Conservation (phyloP, 371 early-diverging fungal species). For the Smittium mucronatum region DNA sequence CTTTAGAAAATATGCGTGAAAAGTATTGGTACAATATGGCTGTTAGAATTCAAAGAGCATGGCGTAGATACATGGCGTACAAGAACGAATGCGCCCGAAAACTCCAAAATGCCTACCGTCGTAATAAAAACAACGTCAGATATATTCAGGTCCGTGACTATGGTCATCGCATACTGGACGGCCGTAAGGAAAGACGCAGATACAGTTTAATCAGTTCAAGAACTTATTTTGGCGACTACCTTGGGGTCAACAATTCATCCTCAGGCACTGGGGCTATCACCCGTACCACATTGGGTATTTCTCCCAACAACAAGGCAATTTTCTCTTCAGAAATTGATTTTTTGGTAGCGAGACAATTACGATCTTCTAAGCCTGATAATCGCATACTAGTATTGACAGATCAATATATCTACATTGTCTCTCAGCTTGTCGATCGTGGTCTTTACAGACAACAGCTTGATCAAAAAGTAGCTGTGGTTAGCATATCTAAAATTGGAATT, state of each 20-base stretch:
- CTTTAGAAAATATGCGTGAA: slow-evolving; percentile 83
- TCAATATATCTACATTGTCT: slow-evolving; percentile 43
- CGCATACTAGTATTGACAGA: slow-evolving; percentile 55
- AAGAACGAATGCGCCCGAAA: slow-evolving; percentile 56
- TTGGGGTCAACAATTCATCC: slow-evolving; percentile 49
- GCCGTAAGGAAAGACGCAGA: slow-evolving; percentile 81
- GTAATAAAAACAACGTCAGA: slow-evolving; percentile 79
- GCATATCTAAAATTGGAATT: slow-evolving; percentile 42
- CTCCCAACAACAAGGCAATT: slow-evolving; percentile 42
- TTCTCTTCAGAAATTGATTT: slow-evolving; percentile 54
- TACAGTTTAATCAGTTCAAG: slow-evolving; percentile 73
- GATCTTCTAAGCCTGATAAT: slow-evolving; percentile 65
- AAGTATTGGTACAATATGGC: slow-evolving; percentile 95
- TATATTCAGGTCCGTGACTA: slow-evolving; percentile 84
- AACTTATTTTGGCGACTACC: slow-evolving; percentile 83
- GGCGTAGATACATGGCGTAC: slow-evolving; percentile 63
- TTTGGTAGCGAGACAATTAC: slow-evolving; percentile 60
- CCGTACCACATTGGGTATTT: slow-evolving; percentile 45
- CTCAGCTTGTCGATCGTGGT: slow-evolving; percentile 40
- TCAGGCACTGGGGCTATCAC: slow-evolving; percentile 50
- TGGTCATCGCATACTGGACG: slow-evolving; percentile 79
- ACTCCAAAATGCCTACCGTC: slow-evolving; percentile 73
- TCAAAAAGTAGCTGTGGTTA: slow-evolving; percentile 37
- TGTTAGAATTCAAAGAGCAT: slow-evolving; percentile 82
- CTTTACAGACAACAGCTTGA: slow-evolving; percentile 40